phyloP scores from a whole-genome alignment of 2,329 filamentous ascomycete genomes.

The Akanthomyces lecanii region DNA sequence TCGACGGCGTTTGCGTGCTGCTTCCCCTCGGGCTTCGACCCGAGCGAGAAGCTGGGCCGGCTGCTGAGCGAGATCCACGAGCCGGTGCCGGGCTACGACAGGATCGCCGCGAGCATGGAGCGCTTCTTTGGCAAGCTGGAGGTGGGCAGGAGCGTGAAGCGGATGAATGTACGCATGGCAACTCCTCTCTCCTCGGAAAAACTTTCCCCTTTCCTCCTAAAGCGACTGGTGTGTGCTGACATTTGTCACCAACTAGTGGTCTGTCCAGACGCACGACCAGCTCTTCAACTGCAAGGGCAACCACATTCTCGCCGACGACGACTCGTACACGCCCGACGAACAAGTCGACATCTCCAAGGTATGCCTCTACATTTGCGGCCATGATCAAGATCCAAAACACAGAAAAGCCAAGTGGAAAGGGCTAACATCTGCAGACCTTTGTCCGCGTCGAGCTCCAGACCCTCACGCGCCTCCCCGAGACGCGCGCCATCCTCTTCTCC shows the following conservation, averaged over 20 bases:
- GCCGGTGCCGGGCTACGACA: conserved; percentile 51
- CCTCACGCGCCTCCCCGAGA: conserved; percentile 44
- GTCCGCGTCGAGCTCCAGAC: conserved; percentile 50
- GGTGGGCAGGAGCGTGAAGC: conserved; percentile 45
- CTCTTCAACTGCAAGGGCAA: conserved; percentile 39
- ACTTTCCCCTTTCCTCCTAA: not conserved
- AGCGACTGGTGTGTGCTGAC: no score
- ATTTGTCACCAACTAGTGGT: conserved; percentile 37
- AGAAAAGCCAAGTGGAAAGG: no score
- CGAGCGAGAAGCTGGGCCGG: conserved; percentile 46
- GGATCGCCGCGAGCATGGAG: conserved; percentile 53
- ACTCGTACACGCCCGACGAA: conserved; percentile 31
- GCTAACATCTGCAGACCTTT: conserved; percentile 23
- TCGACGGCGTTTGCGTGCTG: conserved; percentile 48
- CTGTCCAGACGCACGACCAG: conserved; percentile 39
- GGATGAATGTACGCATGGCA: conserved; percentile 41
- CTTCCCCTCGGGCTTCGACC: conserved; percentile 50
- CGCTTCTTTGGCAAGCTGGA: conserved; percentile 46
- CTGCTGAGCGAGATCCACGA: conserved; percentile 46
- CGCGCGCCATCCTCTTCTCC: conserved; percentile 46
- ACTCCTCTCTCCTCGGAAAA: not conserved
- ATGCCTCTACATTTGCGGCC: not conserved
- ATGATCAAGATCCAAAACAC: no score
- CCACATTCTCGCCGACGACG: conserved; percentile 31
- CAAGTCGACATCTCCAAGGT: conserved; percentile 38